Evolutionary conservation across 2,329 filamentous ascomycete genomes (phyloP), one percentile per base, ranked within the genome.

Genomic region (Drechslerella dactyloides): DNA sequence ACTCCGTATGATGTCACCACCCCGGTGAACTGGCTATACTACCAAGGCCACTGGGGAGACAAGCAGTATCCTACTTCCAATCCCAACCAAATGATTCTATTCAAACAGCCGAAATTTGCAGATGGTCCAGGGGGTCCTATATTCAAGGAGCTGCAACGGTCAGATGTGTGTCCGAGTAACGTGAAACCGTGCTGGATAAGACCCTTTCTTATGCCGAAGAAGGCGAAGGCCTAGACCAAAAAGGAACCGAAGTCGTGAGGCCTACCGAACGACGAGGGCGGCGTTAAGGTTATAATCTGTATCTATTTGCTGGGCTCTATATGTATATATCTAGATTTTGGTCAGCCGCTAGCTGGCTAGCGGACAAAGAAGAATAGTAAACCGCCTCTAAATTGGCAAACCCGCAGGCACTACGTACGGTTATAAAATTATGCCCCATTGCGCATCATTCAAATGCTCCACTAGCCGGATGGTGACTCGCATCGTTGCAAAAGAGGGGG

Each of bases 41-140:
- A 83, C 76, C 79, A 79, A 24, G 87, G 87, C 0, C 78, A 79
- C 33, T 90, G 87, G 87, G 87, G 87, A 1, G 86, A 89, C 75
- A 78, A 85, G 70, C 81, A 85, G 75, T 85, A 87, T 62, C 82
- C 83, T 13, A 46, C 40, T 2, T 48, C 48, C n/a, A 54, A 65
- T 23, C 3, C 23, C 13, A 44, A 51, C 8, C 68, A 72, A 21
- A 30, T 48, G 2, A 44, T 61, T 35, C 23, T 65, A 23, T 65
- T 72, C 21, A 56, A 56, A 21, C 68, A 72, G 42, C 54, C 68
- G 10, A 64, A 48, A 46, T 72, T 55, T 37, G 44, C 58, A 19
- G 40, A 50, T 21, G 68, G 68, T 2, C 68, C 68, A n/a, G 51
- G 54, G n/a, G 68, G 68, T 2, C 68, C 68, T 11, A 42, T 72